phyloP scores from a whole-genome alignment of 345 rosid species.

The Balakata baccata region DNA sequence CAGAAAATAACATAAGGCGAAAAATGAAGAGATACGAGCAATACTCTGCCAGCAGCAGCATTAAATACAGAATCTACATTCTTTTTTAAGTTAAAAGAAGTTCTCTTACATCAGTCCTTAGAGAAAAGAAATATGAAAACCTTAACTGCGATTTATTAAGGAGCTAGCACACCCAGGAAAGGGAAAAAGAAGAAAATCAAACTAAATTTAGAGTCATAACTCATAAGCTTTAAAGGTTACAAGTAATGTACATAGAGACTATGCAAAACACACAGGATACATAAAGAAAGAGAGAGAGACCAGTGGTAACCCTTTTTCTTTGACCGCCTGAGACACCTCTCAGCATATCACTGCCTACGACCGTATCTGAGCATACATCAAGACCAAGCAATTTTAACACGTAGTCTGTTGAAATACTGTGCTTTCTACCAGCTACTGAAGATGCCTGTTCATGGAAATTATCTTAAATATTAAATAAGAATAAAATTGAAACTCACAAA shows the following conservation, averaged over 20 bases:
- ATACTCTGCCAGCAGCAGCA: background rate
- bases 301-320: slow-evolving; percentile 89
- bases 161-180: background rate
- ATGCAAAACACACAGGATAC: background rate
- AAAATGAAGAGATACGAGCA: background rate
- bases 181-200: background rate
- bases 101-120: background rate
- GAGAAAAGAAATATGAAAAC: background rate
- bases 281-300: slow-evolving; percentile 41
- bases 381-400: slow-evolving; percentile 86
- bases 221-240: background rate
- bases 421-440: slow-evolving; percentile 64
- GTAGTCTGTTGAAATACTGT: slow-evolving; percentile 78
- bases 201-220: background rate
- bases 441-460: slow-evolving; percentile 57
- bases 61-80: background rate
- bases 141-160: background rate
- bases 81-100: background rate
- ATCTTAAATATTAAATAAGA: background rate
- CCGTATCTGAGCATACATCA: slow-evolving; percentile 78
- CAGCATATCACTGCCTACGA: slow-evolving; percentile 87
- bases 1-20: background rate
- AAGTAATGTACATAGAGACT: background rate
- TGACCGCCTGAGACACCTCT: slow-evolving; percentile 98
- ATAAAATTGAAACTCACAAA: background rate